phyloP scores from a whole-genome alignment of 2,329 filamentous ascomycete genomes.

The Aspergillus sp. region DNA sequence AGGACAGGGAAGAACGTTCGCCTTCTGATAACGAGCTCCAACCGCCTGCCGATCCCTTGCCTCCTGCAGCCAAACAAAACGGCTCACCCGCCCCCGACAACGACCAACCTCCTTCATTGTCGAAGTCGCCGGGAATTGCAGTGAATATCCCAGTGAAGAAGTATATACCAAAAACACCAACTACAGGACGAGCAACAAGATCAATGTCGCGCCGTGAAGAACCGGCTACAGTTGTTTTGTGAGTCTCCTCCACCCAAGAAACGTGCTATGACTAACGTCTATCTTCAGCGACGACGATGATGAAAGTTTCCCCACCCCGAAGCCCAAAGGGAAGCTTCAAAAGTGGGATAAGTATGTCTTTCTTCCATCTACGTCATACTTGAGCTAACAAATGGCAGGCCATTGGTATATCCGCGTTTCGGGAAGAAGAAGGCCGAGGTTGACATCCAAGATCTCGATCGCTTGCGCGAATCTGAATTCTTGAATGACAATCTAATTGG shows the following conservation, averaged over 20 bases:
- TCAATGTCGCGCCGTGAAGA: slow-evolving; percentile 25
- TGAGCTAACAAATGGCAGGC: slow-evolving; percentile 22
- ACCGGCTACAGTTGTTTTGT: slow-evolving; percentile 19
- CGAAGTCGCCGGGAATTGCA: slow-evolving; percentile 7
- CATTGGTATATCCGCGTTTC: slow-evolving; percentile 45
- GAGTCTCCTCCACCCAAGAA: slow-evolving; percentile 4
- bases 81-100: not conserved
- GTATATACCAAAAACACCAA: slow-evolving; percentile 9
- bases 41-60: slow-evolving; percentile 4
- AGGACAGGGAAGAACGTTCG: slow-evolving; percentile 2
- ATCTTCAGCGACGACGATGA: slow-evolving; percentile 14
- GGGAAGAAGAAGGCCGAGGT: slow-evolving; percentile 50
- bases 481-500: slow-evolving; percentile 90
- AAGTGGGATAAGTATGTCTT: slow-evolving; percentile 25
- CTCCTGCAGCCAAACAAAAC: not conserved
- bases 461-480: slow-evolving; percentile 80
- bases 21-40: slow-evolving; percentile 4
- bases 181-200: slow-evolving; percentile 27
- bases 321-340: slow-evolving; percentile 6
- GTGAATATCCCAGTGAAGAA: slow-evolving; percentile 32
- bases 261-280: not conserved
- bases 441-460: slow-evolving; percentile 52
- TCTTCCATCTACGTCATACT: not conserved
- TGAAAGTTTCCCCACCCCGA: slow-evolving; percentile 7
- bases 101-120: slow-evolving; percentile 1